Conservation (phyloP, 768 basidiomycete species). For the Mycena epipterygia region DNA sequence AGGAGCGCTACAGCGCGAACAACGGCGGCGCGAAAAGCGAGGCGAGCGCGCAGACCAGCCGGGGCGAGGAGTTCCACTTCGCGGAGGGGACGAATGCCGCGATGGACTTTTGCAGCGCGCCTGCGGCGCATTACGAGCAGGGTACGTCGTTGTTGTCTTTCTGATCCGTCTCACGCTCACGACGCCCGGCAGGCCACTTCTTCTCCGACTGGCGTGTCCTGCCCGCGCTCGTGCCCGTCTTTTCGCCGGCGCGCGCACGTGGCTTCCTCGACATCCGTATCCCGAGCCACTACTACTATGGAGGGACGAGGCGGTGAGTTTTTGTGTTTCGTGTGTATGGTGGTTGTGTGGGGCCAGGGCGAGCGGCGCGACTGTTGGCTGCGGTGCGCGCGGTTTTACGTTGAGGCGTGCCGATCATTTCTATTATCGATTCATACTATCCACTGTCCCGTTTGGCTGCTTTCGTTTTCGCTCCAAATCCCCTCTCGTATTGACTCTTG, state of each 20-base stretch:
- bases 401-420: too few relatives aligned
- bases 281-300: slow-evolving; percentile 97
- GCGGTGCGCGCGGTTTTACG: background rate
- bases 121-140: slow-evolving; percentile 88
- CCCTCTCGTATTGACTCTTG: background rate
- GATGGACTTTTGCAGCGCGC: slow-evolving; percentile 84
- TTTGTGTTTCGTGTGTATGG: too few relatives aligned
- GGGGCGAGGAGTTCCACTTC: slow-evolving; percentile 77
- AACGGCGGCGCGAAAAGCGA: background rate
- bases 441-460: background rate
- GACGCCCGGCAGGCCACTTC: slow-evolving; percentile 76
- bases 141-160: background rate
- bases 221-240: slow-evolving; percentile 90
- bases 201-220: slow-evolving; percentile 97
- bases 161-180: background rate
- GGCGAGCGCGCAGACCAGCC: slow-evolving; percentile 1
- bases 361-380: too few relatives aligned
- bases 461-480: background rate
- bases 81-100: slow-evolving; percentile 67
- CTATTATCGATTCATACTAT: too few relatives aligned
- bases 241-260: slow-evolving; percentile 89
- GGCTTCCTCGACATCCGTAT: slow-evolving; percentile 94
- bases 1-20: background rate
- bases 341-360: too few relatives aligned
- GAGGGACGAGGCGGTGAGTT: slow-evolving; percentile 68